A percentile compares a stretch with the other conserved stretches of the same genome.
Conservation (phyloP, 768 basidiomycete species). For the Boletus sp. region DNA sequence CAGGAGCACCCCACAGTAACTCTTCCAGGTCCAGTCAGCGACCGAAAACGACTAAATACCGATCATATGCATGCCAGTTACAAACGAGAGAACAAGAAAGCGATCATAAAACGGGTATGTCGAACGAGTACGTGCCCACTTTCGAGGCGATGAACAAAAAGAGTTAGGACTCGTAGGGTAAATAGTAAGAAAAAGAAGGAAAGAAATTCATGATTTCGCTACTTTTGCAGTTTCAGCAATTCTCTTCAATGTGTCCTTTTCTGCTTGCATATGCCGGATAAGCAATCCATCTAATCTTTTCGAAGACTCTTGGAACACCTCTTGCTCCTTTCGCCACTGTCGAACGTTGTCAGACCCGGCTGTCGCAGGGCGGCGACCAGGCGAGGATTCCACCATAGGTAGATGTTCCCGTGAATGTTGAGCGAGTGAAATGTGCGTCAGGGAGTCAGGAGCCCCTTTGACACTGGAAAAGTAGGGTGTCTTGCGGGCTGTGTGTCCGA, state of each 20-base stretch:
- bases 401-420: slow-evolving; percentile 46
- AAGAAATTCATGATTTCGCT: slow-evolving; percentile 24
- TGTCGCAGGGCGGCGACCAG: slow-evolving; percentile 15
- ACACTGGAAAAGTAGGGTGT: slow-evolving; percentile 48
- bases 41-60: slow-evolving; percentile 15
- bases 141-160: slow-evolving; percentile 9
- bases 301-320: slow-evolving; percentile 52
- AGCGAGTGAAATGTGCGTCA: slow-evolving; percentile 32
- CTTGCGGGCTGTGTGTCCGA: slow-evolving; percentile 49
- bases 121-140: slow-evolving; percentile 14
- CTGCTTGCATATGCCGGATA: slow-evolving; percentile 77
- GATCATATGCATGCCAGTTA: slow-evolving; percentile 27
- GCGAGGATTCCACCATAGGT: slow-evolving; percentile 12
- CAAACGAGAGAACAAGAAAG: slow-evolving; percentile 22
- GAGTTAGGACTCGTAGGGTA: slow-evolving; percentile 15
- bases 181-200: not conserved
- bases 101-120: slow-evolving; percentile 28
- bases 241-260: slow-evolving; percentile 75
- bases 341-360: slow-evolving; percentile 24
- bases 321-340: slow-evolving; percentile 32
- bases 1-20: slow-evolving; percentile 3
- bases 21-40: not conserved
- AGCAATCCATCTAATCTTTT: slow-evolving; percentile 77
- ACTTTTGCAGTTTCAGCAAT: slow-evolving; percentile 56
- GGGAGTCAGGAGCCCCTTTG: slow-evolving; percentile 33